Evolutionary conservation across 1,284 basidiomycete genomes (phyloP), one percentile per base, ranked within the genome.

Genomic region (Apiotrichum siamense): DNA sequence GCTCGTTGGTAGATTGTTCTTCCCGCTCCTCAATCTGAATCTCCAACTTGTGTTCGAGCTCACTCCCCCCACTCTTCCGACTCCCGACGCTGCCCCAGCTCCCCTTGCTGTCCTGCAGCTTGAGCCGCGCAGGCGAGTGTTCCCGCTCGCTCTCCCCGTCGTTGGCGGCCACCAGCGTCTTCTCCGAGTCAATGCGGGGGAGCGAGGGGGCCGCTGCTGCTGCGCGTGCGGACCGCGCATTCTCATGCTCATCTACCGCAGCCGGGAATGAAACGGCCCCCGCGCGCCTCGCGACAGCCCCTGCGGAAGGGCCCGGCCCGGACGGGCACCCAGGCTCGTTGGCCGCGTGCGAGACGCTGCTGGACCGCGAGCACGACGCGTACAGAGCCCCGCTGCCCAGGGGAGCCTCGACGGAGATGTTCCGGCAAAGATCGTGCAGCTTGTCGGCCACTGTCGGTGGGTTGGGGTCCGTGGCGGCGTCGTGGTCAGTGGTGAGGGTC

Each of bases 101-200:
- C 3, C 47, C 43, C 15, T 31, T 20, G 15, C 40, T 44, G 33
- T 38, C 26, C 33, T 35, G 26, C 32, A 44, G 43, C 13, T 36
- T 44, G 17, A 52, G 44, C 25, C 42, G 27, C 7, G 21, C 10
- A 11, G 27, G 20, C 17, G 29, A 18, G 38, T 35, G 12, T 20
- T 49, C 38, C 23, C 35, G 24, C 15, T 18, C 32, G 17, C n/a
- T n/a, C 15, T 39, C 46, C 7, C 40, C 40, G 31, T 49, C 44
- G 12, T 40, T 21, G 31, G 41, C 25, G 0, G 38, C 40, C 7
- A 42, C 42, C 13, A 57, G 47, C 4, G 55, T 53, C 48, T 53
- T 57, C 45, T 57, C 50, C 21, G 50, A 53, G 42, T 57, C 55
- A 39, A 57, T 57, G 18, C 55, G 55, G 2, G 50, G 55, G 12